These are phyloP conservation scores for Blastobotrys muscicola DNA, from an alignment of 805 yeast species.

Conservation along the genomic window DNA sequence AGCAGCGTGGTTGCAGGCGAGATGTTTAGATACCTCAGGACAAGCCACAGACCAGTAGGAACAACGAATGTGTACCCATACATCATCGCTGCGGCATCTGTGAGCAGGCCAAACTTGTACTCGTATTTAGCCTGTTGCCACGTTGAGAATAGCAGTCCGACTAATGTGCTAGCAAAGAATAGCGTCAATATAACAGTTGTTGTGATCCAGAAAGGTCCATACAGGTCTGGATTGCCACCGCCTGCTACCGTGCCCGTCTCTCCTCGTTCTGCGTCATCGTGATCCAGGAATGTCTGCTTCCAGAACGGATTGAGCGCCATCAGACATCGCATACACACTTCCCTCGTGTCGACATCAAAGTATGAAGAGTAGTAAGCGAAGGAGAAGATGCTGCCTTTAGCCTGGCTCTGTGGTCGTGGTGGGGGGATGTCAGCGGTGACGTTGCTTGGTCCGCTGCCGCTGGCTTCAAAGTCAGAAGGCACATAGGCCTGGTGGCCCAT, in stretches of 20 bases:
- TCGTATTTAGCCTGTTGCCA: slow-evolving; percentile 40
- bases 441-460: slow-evolving; percentile 3
- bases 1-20: slow-evolving; percentile 36
- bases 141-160: slow-evolving; percentile 48
- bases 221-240: slow-evolving; percentile 53
- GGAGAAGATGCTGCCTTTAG: slow-evolving; percentile 31
- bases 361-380: slow-evolving; percentile 52
- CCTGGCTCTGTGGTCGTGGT: background rate
- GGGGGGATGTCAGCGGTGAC: background rate
- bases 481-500: slow-evolving; percentile 26
- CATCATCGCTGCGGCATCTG: slow-evolving; percentile 59
- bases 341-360: slow-evolving; percentile 60
- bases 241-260: slow-evolving; percentile 26
- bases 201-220: slow-evolving; percentile 88
- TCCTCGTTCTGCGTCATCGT: slow-evolving; percentile 21
- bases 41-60: slow-evolving; percentile 48
- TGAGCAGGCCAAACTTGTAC: slow-evolving; percentile 51
- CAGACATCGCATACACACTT: slow-evolving; percentile 46
- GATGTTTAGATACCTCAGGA: slow-evolving; percentile 48
- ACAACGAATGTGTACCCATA: slow-evolving; percentile 66
- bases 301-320: slow-evolving; percentile 49
- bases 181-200: slow-evolving; percentile 67
- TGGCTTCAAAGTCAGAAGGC: slow-evolving; percentile 26
- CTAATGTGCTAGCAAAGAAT: slow-evolving; percentile 66
- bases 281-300: slow-evolving; percentile 19